phyloP scores from a whole-genome alignment of 495 filamentous ascomycete genomes.

The Aspergillus mulundensis region DNA sequence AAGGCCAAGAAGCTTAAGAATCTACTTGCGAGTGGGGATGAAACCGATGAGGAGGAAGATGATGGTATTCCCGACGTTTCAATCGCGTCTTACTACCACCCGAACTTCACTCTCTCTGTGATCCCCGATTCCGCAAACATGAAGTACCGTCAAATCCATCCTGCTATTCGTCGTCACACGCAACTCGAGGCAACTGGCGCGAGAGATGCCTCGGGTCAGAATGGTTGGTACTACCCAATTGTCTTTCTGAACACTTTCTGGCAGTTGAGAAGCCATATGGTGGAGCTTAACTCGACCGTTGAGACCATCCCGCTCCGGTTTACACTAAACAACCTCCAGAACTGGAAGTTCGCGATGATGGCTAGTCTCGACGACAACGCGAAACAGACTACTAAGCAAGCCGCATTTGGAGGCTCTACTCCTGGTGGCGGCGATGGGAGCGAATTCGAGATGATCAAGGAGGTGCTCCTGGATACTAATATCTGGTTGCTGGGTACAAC shows the following conservation, averaged over 20 bases:
- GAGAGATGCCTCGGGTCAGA: constrained; percentile 75
- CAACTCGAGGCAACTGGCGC: constrained; percentile 69
- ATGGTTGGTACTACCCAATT: constrained; percentile 96
- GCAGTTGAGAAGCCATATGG: constrained; percentile 91
- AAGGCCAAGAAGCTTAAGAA: constrained; percentile 89
- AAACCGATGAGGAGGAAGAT: constrained; percentile 48
- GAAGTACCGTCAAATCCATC: constrained; percentile 62
- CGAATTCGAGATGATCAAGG: constrained; percentile 95
- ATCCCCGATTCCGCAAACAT: constrained; percentile 74
- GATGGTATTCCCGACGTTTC: constrained; percentile 54
- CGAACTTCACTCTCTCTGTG: constrained; percentile 86
- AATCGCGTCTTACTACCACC: constrained; percentile 86
- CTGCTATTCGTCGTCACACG: constrained; percentile 70
- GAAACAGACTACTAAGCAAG: constrained; percentile 73
- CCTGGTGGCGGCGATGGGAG: constrained; percentile 67
- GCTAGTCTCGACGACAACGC: constrained; percentile 80
- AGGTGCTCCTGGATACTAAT: constrained; percentile 90
- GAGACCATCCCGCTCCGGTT: constrained; percentile 78
- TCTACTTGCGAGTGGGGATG: constrained; percentile 59
- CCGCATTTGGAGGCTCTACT: constrained; percentile 56
- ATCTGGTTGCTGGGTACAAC: constrained; percentile 84
- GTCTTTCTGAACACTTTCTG: constrained; percentile 94
- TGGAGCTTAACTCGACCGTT: constrained; percentile 86
- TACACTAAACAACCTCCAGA: constrained; percentile 71
- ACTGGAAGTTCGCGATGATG: constrained; percentile 89